These are phyloP conservation scores for Ceratobasidium sp. DNA, from an alignment of 1,284 basidiomycete genomes.

Conservation along the genomic window DNA sequence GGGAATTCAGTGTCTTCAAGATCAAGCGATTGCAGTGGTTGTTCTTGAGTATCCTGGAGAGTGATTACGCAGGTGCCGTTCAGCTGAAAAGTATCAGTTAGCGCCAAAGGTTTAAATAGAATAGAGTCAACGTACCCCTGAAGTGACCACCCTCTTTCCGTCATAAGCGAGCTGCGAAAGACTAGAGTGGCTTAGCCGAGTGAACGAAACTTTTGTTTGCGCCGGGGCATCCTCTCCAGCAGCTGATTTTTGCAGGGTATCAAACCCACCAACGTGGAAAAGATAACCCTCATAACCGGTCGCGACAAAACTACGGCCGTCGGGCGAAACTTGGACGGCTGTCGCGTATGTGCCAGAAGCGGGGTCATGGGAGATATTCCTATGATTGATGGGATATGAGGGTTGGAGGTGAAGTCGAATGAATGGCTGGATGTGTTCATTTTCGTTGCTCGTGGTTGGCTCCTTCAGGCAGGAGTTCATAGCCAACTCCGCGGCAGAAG, in stretches of 20 bases:
- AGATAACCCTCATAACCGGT: background rate
- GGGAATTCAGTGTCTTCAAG: background rate
- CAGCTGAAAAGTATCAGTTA: background rate
- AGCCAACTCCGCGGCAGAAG: background rate
- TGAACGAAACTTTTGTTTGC: background rate
- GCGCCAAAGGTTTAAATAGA: background rate
- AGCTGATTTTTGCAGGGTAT: background rate
- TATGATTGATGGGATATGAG: background rate
- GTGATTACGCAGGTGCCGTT: background rate
- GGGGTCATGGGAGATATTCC: background rate
- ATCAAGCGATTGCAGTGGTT: background rate
- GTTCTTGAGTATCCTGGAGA: background rate
- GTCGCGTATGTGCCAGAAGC: background rate
- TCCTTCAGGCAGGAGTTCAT: too few species aligned
- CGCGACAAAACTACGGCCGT: conserved; percentile 20
- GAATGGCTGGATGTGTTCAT: background rate
- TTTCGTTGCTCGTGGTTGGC: too few species aligned
- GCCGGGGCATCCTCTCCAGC: too few species aligned
- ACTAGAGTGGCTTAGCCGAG: too few species aligned
- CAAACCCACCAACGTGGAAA: conserved; percentile 7
- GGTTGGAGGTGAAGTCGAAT: background rate
- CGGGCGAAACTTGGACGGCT: conserved; percentile 22
- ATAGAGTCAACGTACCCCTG: background rate
- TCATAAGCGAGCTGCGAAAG: background rate
- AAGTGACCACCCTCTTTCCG: background rate